phyloP scores from a whole-genome alignment of 805 yeast genomes.

The Candida ovalis region DNA sequence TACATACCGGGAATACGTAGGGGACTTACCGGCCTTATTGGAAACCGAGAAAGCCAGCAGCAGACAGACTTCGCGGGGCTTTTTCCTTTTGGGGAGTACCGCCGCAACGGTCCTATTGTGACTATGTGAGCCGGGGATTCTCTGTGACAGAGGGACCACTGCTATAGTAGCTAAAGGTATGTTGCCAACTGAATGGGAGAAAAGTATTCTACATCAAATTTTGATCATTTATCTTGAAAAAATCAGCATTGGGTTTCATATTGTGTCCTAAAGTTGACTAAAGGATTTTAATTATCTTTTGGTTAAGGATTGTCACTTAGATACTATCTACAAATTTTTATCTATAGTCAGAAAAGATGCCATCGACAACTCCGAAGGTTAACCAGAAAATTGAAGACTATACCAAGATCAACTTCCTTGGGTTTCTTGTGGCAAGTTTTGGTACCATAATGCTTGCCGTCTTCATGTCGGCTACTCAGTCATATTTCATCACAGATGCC shows the following conservation, averaged over 20 bases:
- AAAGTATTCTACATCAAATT: too few species aligned
- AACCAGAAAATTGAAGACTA: slow-evolving; percentile 17
- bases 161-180: too few species aligned
- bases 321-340: background rate
- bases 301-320: background rate
- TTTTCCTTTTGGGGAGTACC: too few species aligned
- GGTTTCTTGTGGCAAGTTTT: slow-evolving; percentile 22
- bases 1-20: too few species aligned
- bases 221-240: too few species aligned
- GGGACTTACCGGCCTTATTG: background rate
- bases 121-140: too few species aligned
- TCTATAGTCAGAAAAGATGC: background rate
- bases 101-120: background rate
- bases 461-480: slow-evolving; percentile 29
- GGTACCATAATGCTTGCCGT: slow-evolving; percentile 26
- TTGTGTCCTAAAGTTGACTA: too few species aligned
- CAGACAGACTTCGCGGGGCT: background rate
- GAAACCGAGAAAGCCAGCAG: background rate
- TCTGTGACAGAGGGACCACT: too few species aligned
- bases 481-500: slow-evolving; percentile 32
- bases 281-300: too few species aligned
- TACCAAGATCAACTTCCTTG: slow-evolving; percentile 23
- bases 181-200: too few species aligned
- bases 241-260: too few species aligned
- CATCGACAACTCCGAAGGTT: slow-evolving; percentile 1